phyloP scores from a whole-genome alignment of 2,329 filamentous ascomycete genomes.

The Rhynchosporium agropyri region DNA sequence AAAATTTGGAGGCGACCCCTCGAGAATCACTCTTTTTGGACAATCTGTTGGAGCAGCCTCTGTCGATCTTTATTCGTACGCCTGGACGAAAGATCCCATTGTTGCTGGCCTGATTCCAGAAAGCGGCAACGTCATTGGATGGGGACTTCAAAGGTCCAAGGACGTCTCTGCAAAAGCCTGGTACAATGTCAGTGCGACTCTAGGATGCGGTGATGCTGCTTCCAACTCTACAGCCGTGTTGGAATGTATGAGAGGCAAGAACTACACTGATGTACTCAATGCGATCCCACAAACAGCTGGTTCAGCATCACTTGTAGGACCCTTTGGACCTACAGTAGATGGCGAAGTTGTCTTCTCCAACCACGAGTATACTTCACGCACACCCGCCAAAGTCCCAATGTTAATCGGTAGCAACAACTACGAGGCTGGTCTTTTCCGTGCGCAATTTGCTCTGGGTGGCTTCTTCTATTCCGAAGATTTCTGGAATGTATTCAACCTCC shows the following conservation, averaged over 20 bases:
- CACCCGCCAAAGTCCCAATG: conserved; percentile 36
- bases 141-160: conserved; percentile 34
- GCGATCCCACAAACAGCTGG: conserved; percentile 28
- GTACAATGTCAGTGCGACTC: conserved; percentile 32
- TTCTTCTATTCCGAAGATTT: conserved; percentile 32
- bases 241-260: conserved; percentile 37
- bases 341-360: conserved; percentile 38
- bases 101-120: conserved; percentile 40
- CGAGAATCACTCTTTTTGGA: conserved; percentile 57
- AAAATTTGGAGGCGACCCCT: conserved; percentile 60
- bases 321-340: conserved; percentile 40
- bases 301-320: conserved; percentile 25
- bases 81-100: conserved; percentile 41
- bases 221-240: conserved; percentile 32
- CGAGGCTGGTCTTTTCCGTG: conserved; percentile 42
- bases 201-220: conserved; percentile 40
- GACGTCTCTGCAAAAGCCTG: conserved; percentile 31
- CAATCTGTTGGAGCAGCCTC: conserved; percentile 61
- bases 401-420: conserved; percentile 43
- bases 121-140: conserved; percentile 41
- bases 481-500: conserved; percentile 40
- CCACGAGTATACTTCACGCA: conserved; percentile 29
- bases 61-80: conserved; percentile 43
- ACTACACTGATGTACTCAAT: conserved; percentile 28
- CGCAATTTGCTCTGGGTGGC: conserved; percentile 30